Evolutionary conservation across 1,139 yeast species (phyloP).

Genomic region (Sugiyamaella paludigena): DNA sequence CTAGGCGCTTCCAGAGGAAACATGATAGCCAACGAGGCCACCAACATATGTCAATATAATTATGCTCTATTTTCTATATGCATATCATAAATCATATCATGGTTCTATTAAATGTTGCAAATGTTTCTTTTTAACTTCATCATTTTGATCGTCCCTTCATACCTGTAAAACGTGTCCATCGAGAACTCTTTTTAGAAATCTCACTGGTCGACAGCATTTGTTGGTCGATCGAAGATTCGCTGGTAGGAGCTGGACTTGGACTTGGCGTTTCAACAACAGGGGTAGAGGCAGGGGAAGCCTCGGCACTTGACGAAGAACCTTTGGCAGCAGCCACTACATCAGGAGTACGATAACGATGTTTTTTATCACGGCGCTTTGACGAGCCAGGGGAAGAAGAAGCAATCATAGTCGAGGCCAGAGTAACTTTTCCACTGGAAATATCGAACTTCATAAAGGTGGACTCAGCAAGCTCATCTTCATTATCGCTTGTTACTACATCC

Average conservation of each 20-base stretch:
- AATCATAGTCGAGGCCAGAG: constrained; percentile 9
- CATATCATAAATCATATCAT: constrained; percentile 10
- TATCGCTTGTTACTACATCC: constrained; percentile 9
- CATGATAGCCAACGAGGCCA: no score
- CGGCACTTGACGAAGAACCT: no score
- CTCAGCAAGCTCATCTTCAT: constrained; percentile 7
- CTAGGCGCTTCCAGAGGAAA: no score
- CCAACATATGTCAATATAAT: neutral
- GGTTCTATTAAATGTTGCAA: no score
- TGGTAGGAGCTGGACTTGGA: no score
- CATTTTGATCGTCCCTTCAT: constrained; percentile 5
- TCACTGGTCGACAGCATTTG: neutral
- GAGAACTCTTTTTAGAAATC: constrained; percentile 6
- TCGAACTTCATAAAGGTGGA: constrained; percentile 12
- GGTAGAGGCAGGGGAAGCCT: no score
- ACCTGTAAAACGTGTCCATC: constrained; percentile 8
- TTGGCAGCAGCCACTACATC: no score
- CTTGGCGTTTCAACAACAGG: no score
- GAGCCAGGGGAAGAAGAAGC: neutral
- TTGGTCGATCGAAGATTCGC: no score
- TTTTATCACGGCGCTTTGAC: no score
- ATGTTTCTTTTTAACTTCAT: neutral
- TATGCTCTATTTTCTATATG: constrained; percentile 11
- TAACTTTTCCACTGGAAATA: constrained; percentile 12
- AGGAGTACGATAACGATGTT: no score